These are phyloP conservation scores for Dactylonectria macrodidyma DNA, from an alignment of 2,329 filamentous ascomycete species.

Conservation along the genomic window DNA sequence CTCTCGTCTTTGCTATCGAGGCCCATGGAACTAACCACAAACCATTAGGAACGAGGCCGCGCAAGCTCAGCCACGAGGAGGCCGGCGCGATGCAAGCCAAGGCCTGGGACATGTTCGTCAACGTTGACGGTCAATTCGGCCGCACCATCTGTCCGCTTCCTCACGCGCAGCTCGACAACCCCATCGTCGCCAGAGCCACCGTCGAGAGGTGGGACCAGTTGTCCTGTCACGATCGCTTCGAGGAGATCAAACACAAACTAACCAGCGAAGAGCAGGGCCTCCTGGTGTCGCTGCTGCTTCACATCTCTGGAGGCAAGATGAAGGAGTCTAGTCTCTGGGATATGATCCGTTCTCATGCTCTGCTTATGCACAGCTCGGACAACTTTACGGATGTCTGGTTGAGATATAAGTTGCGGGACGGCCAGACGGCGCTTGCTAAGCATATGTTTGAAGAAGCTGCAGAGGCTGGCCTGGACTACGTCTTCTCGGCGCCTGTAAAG, in stretches of 20 bases:
- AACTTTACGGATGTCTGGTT: conserved; percentile 44
- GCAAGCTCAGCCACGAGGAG: conserved; percentile 46
- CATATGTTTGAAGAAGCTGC: conserved; percentile 48
- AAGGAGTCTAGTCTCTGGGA: conserved; percentile 44
- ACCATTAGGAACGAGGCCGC: conserved; percentile 30
- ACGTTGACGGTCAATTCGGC: conserved; percentile 47
- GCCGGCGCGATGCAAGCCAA: conserved; percentile 42
- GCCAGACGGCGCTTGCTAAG: conserved; percentile 47
- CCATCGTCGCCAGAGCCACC: no score
- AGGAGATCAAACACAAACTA: conserved; percentile 51
- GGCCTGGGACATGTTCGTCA: conserved; percentile 46
- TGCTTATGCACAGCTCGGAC: conserved; percentile 38
- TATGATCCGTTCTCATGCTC: conserved; percentile 41
- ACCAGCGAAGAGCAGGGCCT: conserved; percentile 47
- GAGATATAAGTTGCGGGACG: conserved; percentile 49
- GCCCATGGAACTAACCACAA: neutral
- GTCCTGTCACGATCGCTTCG: conserved; percentile 45
- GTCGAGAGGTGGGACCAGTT: conserved; percentile 21
- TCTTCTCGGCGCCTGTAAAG: conserved; percentile 44
- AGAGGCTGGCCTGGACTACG: conserved; percentile 43
- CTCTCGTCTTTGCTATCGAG: conserved; percentile 5
- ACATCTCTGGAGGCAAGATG: conserved; percentile 46
- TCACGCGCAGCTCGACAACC: conserved; percentile 27
- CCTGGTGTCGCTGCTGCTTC: conserved; percentile 44
- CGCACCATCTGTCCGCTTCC: conserved; percentile 47